These are phyloP conservation scores for Botrytis medusae DNA, from an alignment of 2,329 filamentous ascomycete species.

Conservation along the genomic window DNA sequence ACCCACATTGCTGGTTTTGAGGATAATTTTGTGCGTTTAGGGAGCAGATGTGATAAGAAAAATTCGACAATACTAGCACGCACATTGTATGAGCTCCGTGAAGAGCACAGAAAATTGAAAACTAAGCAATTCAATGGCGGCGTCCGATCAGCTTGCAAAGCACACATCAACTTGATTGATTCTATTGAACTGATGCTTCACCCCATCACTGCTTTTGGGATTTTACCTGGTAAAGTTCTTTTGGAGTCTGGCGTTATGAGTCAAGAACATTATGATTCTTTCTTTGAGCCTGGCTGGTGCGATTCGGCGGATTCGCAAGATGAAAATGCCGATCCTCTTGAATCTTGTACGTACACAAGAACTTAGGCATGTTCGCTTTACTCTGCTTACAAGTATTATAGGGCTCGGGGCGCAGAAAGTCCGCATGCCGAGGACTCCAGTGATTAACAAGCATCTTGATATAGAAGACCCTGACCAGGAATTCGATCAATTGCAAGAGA, in stretches of 20 bases:
- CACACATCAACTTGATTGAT: not conserved
- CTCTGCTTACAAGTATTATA: conserved; percentile 20
- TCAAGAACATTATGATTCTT: conserved; percentile 59
- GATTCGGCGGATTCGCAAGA: conserved; percentile 22
- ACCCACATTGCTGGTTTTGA: conserved; percentile 50
- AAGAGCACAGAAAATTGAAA: conserved; percentile 36
- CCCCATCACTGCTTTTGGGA: conserved; percentile 35
- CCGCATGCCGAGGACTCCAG: conserved; percentile 31
- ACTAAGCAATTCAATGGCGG: not conserved
- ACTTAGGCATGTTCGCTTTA: not conserved
- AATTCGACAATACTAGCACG: conserved; percentile 63
- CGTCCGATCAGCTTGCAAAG: not conserved
- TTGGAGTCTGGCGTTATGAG: conserved; percentile 58
- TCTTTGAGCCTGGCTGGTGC: conserved; percentile 49
- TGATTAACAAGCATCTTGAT: conserved; percentile 32
- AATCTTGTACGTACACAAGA: conserved; percentile 26
- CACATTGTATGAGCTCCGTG: conserved; percentile 64
- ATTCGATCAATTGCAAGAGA: conserved; percentile 34
- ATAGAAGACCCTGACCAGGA: conserved; percentile 37
- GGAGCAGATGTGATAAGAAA: conserved; percentile 37
- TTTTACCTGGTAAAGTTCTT: conserved; percentile 57
- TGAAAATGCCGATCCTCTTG: conserved; percentile 19
- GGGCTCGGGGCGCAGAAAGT: conserved; percentile 34
- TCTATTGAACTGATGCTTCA: conserved; percentile 5
- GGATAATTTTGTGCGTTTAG: conserved; percentile 59